These are phyloP conservation scores for Ramalina peruviana DNA, from an alignment of 495 filamentous ascomycete species.

Conservation along the genomic window DNA sequence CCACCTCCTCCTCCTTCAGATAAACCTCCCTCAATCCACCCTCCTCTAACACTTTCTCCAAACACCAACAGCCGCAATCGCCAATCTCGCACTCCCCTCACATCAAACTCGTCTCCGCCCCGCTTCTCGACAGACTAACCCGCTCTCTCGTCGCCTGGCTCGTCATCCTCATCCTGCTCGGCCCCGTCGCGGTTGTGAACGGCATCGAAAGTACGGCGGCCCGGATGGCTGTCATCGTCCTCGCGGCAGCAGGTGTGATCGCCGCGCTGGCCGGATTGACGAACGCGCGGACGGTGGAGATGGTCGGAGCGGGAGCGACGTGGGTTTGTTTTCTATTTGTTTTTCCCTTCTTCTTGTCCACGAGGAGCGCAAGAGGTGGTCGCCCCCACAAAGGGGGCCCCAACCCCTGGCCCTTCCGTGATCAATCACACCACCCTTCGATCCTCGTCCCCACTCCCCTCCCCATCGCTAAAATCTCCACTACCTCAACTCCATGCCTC, in stretches of 20 bases:
- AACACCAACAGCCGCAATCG: not conserved
- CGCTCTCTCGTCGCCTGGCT: constrained; percentile 15
- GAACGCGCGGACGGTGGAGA: constrained; percentile 9
- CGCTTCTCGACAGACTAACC: constrained; percentile 14
- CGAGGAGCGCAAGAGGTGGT: no score
- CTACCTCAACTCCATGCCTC: not conserved
- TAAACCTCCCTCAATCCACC: not conserved
- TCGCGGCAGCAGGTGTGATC: constrained; percentile 12
- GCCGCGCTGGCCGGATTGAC: constrained; percentile 6
- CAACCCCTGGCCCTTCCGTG: no score
- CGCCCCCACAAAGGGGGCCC: no score
- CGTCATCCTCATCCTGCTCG: constrained; percentile 19
- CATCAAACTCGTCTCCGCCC: constrained; percentile 18
- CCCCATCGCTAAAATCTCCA: no score
- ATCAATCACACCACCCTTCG: no score
- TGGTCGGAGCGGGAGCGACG: constrained; percentile 12
- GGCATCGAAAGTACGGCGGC: constrained; percentile 7
- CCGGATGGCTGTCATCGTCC: constrained; percentile 19
- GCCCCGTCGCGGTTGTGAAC: constrained; percentile 21
- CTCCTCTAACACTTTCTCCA: not conserved
- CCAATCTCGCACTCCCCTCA: constrained; percentile 15
- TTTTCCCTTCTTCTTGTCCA: no score
- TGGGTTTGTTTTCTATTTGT: not conserved
- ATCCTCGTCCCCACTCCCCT: no score
- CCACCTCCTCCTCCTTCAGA: not conserved